phyloP scores from a whole-genome alignment of 768 basidiomycete genomes.

The Lentinula guzmanii region DNA sequence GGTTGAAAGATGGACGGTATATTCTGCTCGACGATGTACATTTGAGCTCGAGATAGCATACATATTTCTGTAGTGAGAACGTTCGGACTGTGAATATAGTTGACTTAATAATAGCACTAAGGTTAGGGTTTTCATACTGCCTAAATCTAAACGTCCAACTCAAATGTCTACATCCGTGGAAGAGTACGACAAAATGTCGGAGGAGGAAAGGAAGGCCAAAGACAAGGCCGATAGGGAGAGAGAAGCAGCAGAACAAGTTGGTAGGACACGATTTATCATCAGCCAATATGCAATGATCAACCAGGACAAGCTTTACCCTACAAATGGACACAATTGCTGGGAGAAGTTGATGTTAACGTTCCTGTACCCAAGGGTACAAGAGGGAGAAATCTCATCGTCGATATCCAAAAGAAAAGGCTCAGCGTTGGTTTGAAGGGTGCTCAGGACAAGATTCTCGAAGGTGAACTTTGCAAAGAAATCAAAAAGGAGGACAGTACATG shows the following conservation, averaged over 20 bases:
- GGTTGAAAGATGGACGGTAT: conserved; percentile 52
- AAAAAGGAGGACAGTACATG: conserved; percentile 97
- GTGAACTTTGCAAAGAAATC: conserved; percentile 89
- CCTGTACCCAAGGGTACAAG: conserved; percentile 87
- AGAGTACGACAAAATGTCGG: conserved; percentile 71
- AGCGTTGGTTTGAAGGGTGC: conserved; percentile 75
- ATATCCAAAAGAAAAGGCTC: conserved; percentile 77
- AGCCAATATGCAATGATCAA: conserved; percentile 6
- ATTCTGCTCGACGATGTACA: conserved; percentile 29
- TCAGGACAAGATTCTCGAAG: conserved; percentile 78
- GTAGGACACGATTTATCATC: conserved; percentile 7
- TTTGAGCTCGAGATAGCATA: background rate
- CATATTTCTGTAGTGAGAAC: background rate
- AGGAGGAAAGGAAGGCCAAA: conserved; percentile 67
- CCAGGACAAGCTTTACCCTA: conserved; percentile 79
- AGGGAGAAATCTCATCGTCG: conserved; percentile 65
- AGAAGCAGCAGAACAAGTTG: conserved; percentile 60
- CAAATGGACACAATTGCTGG: conserved; percentile 84
- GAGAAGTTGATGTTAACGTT: conserved; percentile 77
- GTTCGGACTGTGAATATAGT: no score
- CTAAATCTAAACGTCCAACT: background rate
- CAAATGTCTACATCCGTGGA: conserved; percentile 18
- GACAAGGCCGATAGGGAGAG: conserved; percentile 65
- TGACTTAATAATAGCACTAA: background rate
- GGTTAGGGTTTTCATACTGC: background rate